Evolutionary conservation across 208 protist species (phyloP), one percentile per base, ranked within the genome.

Genomic region (Naegleria gruberi): DNA sequence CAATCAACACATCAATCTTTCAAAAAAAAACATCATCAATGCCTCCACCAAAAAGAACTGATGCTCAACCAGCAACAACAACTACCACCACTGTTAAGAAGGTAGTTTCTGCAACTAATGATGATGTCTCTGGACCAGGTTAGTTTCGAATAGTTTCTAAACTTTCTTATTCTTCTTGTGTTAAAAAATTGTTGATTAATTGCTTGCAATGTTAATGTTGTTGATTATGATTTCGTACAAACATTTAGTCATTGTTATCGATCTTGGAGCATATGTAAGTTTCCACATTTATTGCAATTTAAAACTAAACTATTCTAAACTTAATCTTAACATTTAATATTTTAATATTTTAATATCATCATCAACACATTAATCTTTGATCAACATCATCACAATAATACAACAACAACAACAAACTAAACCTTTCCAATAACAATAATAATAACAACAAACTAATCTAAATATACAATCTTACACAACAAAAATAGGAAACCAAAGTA

Each of bases 401-500:
- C n/a, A n/a, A n/a, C n/a, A n/a, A n/a, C n/a, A n/a, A n/a, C n/a
- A n/a, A n/a, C n/a, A n/a, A n/a, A n/a, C n/a, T 15, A 55, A 5
- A 55, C 46, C 5, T 55, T 55, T 55, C 46, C 46, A 55, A 55
- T 19, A 55, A 55, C 46, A 55, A 55, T 19, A 55, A 55, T 15
- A 19, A 19, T 55, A 15, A 55, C 5, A 55, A 55, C 46, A 19
- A 5, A n/a, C n/a, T n/a, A n/a, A n/a, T n/a, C n/a, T n/a, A n/a
- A 65, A 23, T 19, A 19, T 30, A 4, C 51, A 65, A 65, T 65
- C 2, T 3, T 65, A 3, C 2, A 10, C 51, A 65, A 65, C 51
- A n/a, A n/a, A n/a, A n/a, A n/a, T 81, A 84, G 34, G 81, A 84
- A 84, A 84, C 81, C 1, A 84, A 84, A 45, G 81, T 84, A 6